Percentiles rank a stretch among this genome's conserved stretches.
phyloP scores from a whole-genome alignment of 2,329 filamentous ascomycete species.

The Bipolaris gigantea region DNA sequence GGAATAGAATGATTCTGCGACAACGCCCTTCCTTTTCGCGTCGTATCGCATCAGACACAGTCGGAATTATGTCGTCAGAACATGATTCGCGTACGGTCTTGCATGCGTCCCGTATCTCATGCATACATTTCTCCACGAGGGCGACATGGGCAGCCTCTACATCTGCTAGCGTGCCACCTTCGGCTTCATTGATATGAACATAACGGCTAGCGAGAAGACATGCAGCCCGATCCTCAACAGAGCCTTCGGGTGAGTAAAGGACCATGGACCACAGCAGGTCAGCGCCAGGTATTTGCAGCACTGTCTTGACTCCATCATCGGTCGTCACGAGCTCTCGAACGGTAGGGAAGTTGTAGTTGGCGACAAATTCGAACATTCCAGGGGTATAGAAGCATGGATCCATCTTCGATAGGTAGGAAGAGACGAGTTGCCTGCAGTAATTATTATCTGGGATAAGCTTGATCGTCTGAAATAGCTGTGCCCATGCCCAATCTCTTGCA shows the following conservation, averaged over 20 bases:
- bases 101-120: conserved; percentile 49
- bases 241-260: conserved; percentile 65
- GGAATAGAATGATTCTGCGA: conserved; percentile 39
- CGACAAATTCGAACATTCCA: conserved; percentile 66
- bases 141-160: conserved; percentile 65
- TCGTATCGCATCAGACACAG: conserved; percentile 29
- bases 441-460: conserved; percentile 27
- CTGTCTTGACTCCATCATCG: conserved; percentile 25
- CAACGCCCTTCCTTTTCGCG: conserved; percentile 32
- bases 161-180: conserved; percentile 49
- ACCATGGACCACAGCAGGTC: conserved; percentile 86
- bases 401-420: conserved; percentile 60
- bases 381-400: conserved; percentile 61
- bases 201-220: conserved; percentile 74
- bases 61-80: conserved; percentile 9
- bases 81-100: conserved; percentile 14
- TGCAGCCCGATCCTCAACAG: conserved; percentile 70
- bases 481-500: conserved; percentile 71
- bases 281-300: conserved; percentile 56
- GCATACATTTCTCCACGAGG: conserved; percentile 75
- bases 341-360: conserved; percentile 44
- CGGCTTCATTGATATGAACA: conserved; percentile 52
- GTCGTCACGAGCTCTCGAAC: conserved; percentile 19
- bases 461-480: conserved; percentile 28
- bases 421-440: conserved; percentile 39